phyloP scores from a whole-genome alignment of 805 yeast genomes.

The Metschnikowia kunwiensis region DNA sequence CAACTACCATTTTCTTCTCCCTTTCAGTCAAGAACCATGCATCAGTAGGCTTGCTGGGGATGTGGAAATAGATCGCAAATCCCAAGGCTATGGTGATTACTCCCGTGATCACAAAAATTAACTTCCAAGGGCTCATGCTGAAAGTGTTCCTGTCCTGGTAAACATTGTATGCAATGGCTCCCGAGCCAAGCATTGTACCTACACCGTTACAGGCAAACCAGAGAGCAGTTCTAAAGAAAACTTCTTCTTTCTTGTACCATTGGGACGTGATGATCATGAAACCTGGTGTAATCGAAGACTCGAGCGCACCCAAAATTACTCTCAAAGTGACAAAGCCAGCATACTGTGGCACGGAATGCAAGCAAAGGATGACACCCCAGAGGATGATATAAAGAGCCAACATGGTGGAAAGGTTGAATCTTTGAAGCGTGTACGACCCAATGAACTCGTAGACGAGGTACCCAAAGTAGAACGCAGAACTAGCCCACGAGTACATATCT shows the following conservation, averaged over 20 bases:
- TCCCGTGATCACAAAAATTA: conserved; percentile 33
- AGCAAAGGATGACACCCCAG: conserved; percentile 14
- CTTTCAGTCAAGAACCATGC: conserved; percentile 35
- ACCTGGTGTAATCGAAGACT: conserved; percentile 12
- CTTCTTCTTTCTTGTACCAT: conserved; percentile 48
- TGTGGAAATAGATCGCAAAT: conserved; percentile 29
- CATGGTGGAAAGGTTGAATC: conserved; percentile 6
- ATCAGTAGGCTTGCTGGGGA: conserved; percentile 30
- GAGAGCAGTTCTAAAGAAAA: conserved; percentile 29
- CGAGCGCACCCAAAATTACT: conserved; percentile 12
- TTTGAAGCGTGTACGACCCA: conserved; percentile 9
- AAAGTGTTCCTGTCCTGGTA: conserved; percentile 38
- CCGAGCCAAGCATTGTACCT: conserved; percentile 25
- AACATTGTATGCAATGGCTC: conserved; percentile 54
- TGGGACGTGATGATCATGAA: conserved; percentile 46
- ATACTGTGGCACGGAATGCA: conserved; percentile 10
- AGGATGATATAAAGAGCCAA: conserved; percentile 9
- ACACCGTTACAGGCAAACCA: conserved; percentile 36
- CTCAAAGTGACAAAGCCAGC: conserved; percentile 14
- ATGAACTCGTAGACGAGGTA: conserved; percentile 13
- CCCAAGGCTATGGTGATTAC: conserved; percentile 24
- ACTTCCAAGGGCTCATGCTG: conserved; percentile 41
- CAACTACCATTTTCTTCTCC: conserved; percentile 19
- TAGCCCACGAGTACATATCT: conserved; percentile 29
- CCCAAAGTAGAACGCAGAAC: conserved; percentile 20